Evolutionary conservation across 345 rosid genomes (phyloP).

Genomic region (Erysimum cheiranthoides): DNA sequence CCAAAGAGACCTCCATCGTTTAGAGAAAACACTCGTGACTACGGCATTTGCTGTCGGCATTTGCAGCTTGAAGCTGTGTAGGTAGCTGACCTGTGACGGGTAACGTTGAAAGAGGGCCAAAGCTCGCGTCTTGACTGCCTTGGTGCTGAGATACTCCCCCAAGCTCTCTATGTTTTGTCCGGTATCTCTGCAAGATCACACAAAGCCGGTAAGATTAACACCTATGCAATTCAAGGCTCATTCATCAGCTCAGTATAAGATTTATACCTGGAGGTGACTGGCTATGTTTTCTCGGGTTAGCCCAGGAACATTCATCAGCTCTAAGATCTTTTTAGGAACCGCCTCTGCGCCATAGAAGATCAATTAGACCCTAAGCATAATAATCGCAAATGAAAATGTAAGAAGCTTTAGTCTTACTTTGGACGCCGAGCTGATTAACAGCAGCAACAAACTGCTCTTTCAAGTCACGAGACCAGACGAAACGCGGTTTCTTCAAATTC

Average conservation of each 20-base stretch:
- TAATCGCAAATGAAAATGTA: not conserved
- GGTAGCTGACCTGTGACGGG: constrained; percentile 86
- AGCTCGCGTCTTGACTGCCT: constrained; percentile 70
- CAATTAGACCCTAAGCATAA: constrained; percentile 4
- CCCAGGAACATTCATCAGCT: constrained; percentile 93
- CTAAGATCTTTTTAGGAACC: constrained; percentile 90
- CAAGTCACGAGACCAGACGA: constrained; percentile 92
- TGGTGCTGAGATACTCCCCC: constrained; percentile 89
- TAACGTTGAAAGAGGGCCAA: constrained; percentile 67
- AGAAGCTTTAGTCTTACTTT: constrained; percentile 61
- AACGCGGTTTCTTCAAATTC: constrained; percentile 76
- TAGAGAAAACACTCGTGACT: constrained; percentile 25
- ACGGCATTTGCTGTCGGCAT: not conserved
- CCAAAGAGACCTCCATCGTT: constrained; percentile 17
- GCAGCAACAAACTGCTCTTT: constrained; percentile 93
- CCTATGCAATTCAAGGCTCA: not conserved
- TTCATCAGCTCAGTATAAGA: not conserved
- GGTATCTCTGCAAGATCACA: constrained; percentile 71
- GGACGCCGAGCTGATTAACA: constrained; percentile 83
- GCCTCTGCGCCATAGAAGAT: constrained; percentile 58
- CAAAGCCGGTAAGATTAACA: constrained; percentile 14
- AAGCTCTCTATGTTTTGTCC: constrained; percentile 89
- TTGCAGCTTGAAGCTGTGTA: constrained; percentile 89
- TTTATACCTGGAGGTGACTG: constrained; percentile 90
- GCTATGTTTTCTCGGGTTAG: constrained; percentile 90